Conservation (phyloP, 768 basidiomycete genomes). For the Crucibulum laeve region DNA sequence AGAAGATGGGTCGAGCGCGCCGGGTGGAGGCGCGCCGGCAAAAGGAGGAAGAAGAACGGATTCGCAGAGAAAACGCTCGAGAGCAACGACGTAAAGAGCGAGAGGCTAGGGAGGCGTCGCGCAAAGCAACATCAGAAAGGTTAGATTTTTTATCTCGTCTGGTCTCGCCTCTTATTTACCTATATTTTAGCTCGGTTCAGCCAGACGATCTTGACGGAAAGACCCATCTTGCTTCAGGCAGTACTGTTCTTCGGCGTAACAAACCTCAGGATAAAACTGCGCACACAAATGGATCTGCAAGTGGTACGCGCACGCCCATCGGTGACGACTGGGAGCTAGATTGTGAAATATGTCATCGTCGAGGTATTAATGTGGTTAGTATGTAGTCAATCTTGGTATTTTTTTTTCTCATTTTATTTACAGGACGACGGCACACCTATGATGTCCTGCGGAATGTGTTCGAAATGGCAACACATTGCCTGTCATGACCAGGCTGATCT, state of each 20-base stretch:
- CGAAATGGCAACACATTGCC: conserved; percentile 84
- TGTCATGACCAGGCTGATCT: conserved; percentile 79
- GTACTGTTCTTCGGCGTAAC: conserved; percentile 2
- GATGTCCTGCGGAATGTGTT: conserved; percentile 79
- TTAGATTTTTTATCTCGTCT: background rate
- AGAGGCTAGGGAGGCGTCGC: conserved; percentile 34
- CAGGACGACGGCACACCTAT: conserved; percentile 80
- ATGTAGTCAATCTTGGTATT: background rate
- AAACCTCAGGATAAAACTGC: conserved; percentile 8
- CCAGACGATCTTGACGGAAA: background rate
- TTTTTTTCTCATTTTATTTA: conserved; percentile 2
- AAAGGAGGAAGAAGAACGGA: conserved; percentile 52
- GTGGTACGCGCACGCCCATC: conserved; percentile 48
- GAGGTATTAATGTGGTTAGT: conserved; percentile 71
- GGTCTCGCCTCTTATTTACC: background rate
- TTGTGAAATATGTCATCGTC: conserved; percentile 79
- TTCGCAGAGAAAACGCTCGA: conserved; percentile 53
- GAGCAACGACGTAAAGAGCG: conserved; percentile 48
- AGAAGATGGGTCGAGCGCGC: conserved; percentile 60
- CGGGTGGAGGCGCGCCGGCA: conserved; percentile 53
- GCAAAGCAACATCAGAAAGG: conserved; percentile 14
- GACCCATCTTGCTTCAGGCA: background rate
- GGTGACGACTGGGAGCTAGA: conserved; percentile 80
- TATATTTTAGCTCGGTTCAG: background rate
- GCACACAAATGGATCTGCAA: conserved; percentile 21